Base-by-base conservation (phyloP, 306 rosid genomes). In the Quercus dentata region DNA sequence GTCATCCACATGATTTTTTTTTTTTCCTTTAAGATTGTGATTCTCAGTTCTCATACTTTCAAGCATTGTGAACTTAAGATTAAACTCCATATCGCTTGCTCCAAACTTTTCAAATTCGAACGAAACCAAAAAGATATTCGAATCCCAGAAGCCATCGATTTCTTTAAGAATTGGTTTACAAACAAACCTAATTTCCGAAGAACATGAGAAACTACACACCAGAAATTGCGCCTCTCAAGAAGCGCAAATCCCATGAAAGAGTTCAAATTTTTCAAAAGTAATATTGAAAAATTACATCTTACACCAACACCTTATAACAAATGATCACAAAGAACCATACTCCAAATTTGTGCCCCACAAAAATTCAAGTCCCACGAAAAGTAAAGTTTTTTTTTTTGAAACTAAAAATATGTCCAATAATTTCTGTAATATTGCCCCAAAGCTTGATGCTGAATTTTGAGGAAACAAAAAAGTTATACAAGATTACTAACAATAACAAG, bases 361-460 rank as follows among this genome's bases (percentile, higher is more conserved):
- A 56, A 56, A 57, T 67, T 46, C 69, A 15, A 75, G 23, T 46
- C 31, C 56, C 72, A 33, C 6, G 4, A 35, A 68, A 25, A 35
- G 2, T 18, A 14, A 68, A 9, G 5, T 18, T 35, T 18, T 10
- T 31, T 35, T 17, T 10, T 33, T 38, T 3, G 0, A 19, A 68
- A 35, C 20, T 35, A 68, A 35, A n/a, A 11, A 18, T 2, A 15
- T 68, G 10, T 27, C 59, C 19, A 18, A 56, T 3, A 13, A 35
- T 1, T 35, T 31, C 6, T 17, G 41, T 61, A 1, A 61, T 12
- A 21, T 61, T 54, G 27, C 6, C 33, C 33, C 76, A 71, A 71
- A 78, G 75, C 61, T 78, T 82, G 49, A 11, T 30, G 74, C 69
- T 59, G 10, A 76, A 49, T 27, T 23, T 19, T 10, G n/a, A 65